A percentile compares a stretch with the other conserved stretches of the same genome.
Conservation (phyloP, 2,329 filamentous ascomycete genomes). For the Phyllosticta citriasiana region DNA sequence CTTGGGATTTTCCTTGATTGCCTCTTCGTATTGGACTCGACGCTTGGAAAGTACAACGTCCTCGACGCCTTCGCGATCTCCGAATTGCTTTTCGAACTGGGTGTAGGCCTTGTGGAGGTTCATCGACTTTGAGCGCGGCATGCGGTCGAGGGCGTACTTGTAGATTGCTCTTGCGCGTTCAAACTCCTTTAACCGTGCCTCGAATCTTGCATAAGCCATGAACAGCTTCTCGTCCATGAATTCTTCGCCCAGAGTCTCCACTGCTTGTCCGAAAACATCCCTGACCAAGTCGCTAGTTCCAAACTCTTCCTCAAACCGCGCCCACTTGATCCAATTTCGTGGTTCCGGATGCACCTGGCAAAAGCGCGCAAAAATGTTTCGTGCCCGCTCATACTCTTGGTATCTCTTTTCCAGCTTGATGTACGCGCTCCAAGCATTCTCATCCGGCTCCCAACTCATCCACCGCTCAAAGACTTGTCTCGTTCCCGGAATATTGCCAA, state of each 20-base stretch:
- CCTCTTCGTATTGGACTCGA: constrained; percentile 85
- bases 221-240: constrained; percentile 96
- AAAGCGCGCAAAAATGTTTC: constrained; percentile 81
- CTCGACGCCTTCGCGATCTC: constrained; percentile 84
- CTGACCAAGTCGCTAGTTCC: constrained; percentile 86
- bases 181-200: constrained; percentile 89
- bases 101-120: constrained; percentile 88
- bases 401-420: constrained; percentile 97
- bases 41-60: constrained; percentile 94
- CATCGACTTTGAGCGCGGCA: constrained; percentile 78
- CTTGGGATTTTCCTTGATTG: constrained; percentile 85
- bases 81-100: constrained; percentile 96
- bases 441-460: constrained; percentile 97
- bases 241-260: constrained; percentile 84
- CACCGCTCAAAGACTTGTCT: constrained; percentile 93
- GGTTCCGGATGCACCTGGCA: constrained; percentile 90
- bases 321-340: constrained; percentile 98
- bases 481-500: constrained; percentile 86
- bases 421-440: constrained; percentile 89
- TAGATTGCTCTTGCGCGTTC: constrained; percentile 91
- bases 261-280: constrained; percentile 79
- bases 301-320: constrained; percentile 90
- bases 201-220: constrained; percentile 89
- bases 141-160: constrained; percentile 87
- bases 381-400: constrained; percentile 79